Conservation (phyloP, 2,329 filamentous ascomycete genomes). For the Tolypocladium paradoxum region DNA sequence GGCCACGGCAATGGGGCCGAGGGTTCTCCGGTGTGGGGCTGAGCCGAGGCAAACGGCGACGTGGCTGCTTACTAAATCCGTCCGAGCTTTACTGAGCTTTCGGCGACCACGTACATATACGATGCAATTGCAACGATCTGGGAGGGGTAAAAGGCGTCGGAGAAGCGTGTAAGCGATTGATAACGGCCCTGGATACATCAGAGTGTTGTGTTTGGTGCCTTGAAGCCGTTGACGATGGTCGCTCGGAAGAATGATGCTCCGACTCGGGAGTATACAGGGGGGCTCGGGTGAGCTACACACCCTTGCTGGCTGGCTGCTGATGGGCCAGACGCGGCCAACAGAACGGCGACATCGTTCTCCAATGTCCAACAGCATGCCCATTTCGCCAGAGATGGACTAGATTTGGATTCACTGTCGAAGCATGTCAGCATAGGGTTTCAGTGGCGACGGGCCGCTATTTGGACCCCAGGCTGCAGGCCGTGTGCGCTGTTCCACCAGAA, state of each 20-base stretch:
- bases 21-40: conserved; percentile 13
- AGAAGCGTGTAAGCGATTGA: neutral
- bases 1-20: conserved; percentile 10
- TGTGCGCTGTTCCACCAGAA: neutral
- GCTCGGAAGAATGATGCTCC: neutral
- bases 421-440: neutral
- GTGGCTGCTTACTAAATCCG: conserved; percentile 6
- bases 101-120: neutral
- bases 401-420: neutral
- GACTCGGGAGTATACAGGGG: too few relatives aligned
- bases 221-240: neutral
- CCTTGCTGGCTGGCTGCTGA: too few relatives aligned
- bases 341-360: neutral
- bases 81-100: neutral
- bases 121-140: neutral
- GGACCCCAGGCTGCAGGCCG: neutral
- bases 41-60: conserved; percentile 16
- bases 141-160: neutral
- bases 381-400: neutral
- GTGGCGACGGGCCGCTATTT: neutral
- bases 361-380: too few relatives aligned
- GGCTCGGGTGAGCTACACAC: too few relatives aligned
- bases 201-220: neutral
- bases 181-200: neutral
- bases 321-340: neutral